Percentiles rank a stretch among this genome's conserved stretches.
These are phyloP conservation scores for Phyllosticta paracitricarpa DNA, from an alignment of 2,329 filamentous ascomycete genomes.

Conservation along the genomic window DNA sequence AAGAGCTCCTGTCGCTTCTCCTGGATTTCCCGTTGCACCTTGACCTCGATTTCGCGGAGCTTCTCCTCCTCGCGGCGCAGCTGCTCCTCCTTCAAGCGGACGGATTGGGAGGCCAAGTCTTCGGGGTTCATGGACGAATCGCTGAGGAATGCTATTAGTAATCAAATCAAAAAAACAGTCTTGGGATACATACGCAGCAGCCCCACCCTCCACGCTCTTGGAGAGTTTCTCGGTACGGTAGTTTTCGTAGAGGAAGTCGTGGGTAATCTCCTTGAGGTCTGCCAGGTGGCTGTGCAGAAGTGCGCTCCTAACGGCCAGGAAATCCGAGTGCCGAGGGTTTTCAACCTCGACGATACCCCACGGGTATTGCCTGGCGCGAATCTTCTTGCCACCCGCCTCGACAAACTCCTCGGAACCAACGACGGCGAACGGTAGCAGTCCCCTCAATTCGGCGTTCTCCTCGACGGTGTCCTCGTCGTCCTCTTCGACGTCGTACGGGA, in stretches of 20 bases:
- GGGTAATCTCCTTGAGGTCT: slow-evolving; percentile 98
- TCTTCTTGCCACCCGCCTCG: slow-evolving; percentile 85
- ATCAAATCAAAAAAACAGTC: background rate
- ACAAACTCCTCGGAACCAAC: slow-evolving; percentile 93
- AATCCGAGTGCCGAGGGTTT: slow-evolving; percentile 97
- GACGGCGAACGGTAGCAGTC: slow-evolving; percentile 98
- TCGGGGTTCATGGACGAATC: slow-evolving; percentile 96
- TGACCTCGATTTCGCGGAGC: slow-evolving; percentile 97
- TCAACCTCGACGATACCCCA: slow-evolving; percentile 99
- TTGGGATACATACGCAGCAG: slow-evolving; percentile 62
- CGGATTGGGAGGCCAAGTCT: slow-evolving; percentile 90
- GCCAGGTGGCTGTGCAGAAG: slow-evolving; percentile 96
- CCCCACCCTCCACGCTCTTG: slow-evolving; percentile 94
- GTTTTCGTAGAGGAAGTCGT: slow-evolving; percentile 99
- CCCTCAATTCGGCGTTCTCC: slow-evolving; percentile 94
- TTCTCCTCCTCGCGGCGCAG: slow-evolving; percentile 99
- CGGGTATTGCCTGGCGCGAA: slow-evolving; percentile 92
- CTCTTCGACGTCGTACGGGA: slow-evolving; percentile 99
- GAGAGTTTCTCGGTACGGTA: slow-evolving; percentile 99
- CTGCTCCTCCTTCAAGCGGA: slow-evolving; percentile 98
- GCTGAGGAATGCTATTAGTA: slow-evolving; percentile 30
- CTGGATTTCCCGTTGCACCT: slow-evolving; percentile 99
- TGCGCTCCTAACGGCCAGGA: slow-evolving; percentile 91
- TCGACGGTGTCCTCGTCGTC: slow-evolving; percentile 99
- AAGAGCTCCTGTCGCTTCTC: slow-evolving; percentile 98